A percentile compares a stretch with the other conserved stretches of the same genome.
These are phyloP conservation scores for Quercus bicolor DNA, from an alignment of 306 rosid species.

Conservation along the genomic window DNA sequence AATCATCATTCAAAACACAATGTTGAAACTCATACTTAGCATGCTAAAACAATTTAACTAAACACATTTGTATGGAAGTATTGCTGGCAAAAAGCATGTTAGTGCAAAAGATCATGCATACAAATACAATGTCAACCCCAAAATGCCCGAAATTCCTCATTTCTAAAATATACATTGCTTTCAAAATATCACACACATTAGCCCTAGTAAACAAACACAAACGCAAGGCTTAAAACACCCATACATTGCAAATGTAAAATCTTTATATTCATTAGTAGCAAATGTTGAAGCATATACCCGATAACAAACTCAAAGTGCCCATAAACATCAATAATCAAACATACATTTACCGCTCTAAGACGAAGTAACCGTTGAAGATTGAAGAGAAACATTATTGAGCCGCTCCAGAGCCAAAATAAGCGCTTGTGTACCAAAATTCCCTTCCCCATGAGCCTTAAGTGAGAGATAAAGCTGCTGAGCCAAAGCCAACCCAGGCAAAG, in stretches of 20 bases:
- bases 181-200: too few species aligned
- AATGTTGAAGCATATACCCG: neutral
- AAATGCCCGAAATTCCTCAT: neutral
- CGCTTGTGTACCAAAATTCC: conserved; percentile 76
- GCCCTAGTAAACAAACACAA: too few species aligned
- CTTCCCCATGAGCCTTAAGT: conserved; percentile 79
- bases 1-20: too few species aligned
- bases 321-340: neutral
- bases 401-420: conserved; percentile 75
- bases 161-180: neutral
- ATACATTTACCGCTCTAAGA: conserved; percentile 11
- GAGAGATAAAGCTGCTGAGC: conserved; percentile 87
- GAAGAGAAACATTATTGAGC: conserved; percentile 65
- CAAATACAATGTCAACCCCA: neutral
- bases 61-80: too few species aligned
- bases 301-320: neutral
- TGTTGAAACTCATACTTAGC: too few species aligned
- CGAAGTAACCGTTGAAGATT: neutral
- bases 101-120: too few species aligned
- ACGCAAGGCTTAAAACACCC: too few species aligned
- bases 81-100: too few species aligned
- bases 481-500: conserved; percentile 80
- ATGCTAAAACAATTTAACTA: too few species aligned
- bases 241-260: too few species aligned
- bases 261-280: too few species aligned